Conservation (phyloP, 108 stramenopile genomes). For the Epithemia pelagica region DNA sequence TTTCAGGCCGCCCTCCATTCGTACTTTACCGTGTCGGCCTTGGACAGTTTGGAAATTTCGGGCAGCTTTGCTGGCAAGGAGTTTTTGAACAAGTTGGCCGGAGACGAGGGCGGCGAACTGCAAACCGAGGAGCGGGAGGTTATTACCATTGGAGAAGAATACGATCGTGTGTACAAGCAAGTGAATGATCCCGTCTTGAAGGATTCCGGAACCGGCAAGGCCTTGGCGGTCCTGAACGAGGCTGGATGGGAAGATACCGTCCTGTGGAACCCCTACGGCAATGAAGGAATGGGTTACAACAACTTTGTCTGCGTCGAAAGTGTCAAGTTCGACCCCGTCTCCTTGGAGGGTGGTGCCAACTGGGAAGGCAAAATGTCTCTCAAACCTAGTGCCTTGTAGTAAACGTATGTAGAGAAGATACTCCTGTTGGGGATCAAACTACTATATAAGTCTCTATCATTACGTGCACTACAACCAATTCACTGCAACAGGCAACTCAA, state of each 20-base stretch:
- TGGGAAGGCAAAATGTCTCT: conserved; percentile 80
- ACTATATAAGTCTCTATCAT: no score
- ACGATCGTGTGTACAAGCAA: conserved; percentile 91
- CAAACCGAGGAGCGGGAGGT: conserved; percentile 77
- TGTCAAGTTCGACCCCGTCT: conserved; percentile 87
- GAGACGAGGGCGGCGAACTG: conserved; percentile 72
- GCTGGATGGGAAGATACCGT: conserved; percentile 94
- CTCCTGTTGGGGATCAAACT: no score
- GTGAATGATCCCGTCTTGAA: conserved; percentile 88
- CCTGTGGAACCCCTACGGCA: conserved; percentile 89
- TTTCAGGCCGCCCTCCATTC: conserved; percentile 94
- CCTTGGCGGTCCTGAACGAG: conserved; percentile 65
- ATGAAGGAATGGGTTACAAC: conserved; percentile 95
- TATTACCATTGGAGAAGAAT: conserved; percentile 84
- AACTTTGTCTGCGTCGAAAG: conserved; percentile 94
- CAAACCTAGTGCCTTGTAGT: conserved; percentile 28
- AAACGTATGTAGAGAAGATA: no score
- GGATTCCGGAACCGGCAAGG: conserved; percentile 84
- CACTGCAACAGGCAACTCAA: no score
- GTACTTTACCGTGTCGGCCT: conserved; percentile 88
- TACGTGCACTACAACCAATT: no score
- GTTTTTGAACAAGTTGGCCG: conserved; percentile 83
- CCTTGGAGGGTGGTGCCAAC: conserved; percentile 58
- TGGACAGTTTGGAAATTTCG: conserved; percentile 82
- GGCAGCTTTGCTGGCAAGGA: conserved; percentile 87